Evolutionary conservation across 2,329 filamentous ascomycete species (phyloP).

Genomic region (Scytalidium lignicola): DNA sequence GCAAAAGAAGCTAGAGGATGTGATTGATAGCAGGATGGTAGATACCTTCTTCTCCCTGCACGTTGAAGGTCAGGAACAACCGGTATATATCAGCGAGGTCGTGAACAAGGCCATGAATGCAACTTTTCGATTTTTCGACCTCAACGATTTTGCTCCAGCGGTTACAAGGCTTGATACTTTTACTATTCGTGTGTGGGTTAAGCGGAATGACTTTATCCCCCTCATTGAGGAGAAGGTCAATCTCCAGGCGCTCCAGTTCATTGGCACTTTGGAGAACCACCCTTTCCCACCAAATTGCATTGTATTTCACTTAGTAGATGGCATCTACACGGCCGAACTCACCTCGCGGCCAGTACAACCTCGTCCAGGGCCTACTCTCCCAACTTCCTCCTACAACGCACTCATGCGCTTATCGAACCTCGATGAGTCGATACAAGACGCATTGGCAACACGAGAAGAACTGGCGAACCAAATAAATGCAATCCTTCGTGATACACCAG

Average conservation of each 20-base stretch:
- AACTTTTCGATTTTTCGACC: conserved; percentile 79
- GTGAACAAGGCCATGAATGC: conserved; percentile 82
- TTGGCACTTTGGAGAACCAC: conserved; percentile 66
- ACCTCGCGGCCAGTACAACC: conserved; percentile 37
- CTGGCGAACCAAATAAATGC: conserved; percentile 75
- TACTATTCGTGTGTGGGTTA: conserved; percentile 71
- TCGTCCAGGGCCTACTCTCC: conserved; percentile 44
- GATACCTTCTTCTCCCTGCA: conserved; percentile 89
- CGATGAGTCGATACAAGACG: conserved; percentile 87
- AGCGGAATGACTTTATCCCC: conserved; percentile 49
- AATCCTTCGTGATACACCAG: conserved; percentile 39
- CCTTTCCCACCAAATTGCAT: conserved; percentile 77
- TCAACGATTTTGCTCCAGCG: conserved; percentile 55
- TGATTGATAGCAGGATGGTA: conserved; percentile 67
- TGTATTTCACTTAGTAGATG: conserved; percentile 79
- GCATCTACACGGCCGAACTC: conserved; percentile 77
- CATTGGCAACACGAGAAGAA: conserved; percentile 67
- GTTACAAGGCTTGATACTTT: conserved; percentile 63
- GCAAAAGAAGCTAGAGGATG: conserved; percentile 71
- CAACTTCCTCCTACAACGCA: conserved; percentile 78
- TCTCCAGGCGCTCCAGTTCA: conserved; percentile 69
- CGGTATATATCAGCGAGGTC: conserved; percentile 86
- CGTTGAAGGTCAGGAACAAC: conserved; percentile 57
- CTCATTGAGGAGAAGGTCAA: conserved; percentile 68
- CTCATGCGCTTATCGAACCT: conserved; percentile 85